Evolutionary conservation across 306 rosid species (phyloP), one percentile per base, ranked within the genome.

Genomic region (Ochetophila trinervis): DNA sequence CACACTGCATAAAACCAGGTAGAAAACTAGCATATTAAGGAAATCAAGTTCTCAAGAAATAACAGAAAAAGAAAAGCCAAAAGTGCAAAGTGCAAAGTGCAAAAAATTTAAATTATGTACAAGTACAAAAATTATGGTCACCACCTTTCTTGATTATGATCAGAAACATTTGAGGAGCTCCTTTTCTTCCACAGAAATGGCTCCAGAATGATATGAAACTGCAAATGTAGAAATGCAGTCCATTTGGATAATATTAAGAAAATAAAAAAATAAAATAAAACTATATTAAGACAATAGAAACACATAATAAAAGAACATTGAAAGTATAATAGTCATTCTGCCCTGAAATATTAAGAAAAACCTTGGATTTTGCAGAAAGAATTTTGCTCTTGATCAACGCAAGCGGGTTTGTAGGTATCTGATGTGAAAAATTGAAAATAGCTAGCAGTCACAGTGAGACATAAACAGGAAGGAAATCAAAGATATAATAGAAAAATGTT

Each of bases 301-400:
- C 22, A 14, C 8, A 23, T 24, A 13, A 45, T 19, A 55, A 36
- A 18, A 4, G 3, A n/a, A 47, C 3, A 32, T 48, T 9, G 17
- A 54, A 32, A 11, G 32, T 27, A 27, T 1, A 27, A 27, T 27
- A 27, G 32, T 4, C 32, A 27, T 4, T 1, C 2, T 27, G 32
- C 32, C 32, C 32, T 27, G 32, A 27, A 4, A 27, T 27, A 27
- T 27, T 27, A 27, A 27, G 74, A 76, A 79, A 67, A 79, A 92
- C 98, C 98, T 89, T 93, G 19, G 98, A 82, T 50, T 83, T 80
- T 47, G 94, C 76, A 65, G 97, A 89, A 68, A 93, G 97, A 70
- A 93, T 23, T 68, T 76, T 83, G 85, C 91, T 89, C 86, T 53
- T 80, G 71, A 93, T 68, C 45, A 93, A 78, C 15, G 87, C 82